These are phyloP conservation scores for Rossbeevera mucosa DNA, from an alignment of 768 basidiomycete genomes.

Conservation along the genomic window DNA sequence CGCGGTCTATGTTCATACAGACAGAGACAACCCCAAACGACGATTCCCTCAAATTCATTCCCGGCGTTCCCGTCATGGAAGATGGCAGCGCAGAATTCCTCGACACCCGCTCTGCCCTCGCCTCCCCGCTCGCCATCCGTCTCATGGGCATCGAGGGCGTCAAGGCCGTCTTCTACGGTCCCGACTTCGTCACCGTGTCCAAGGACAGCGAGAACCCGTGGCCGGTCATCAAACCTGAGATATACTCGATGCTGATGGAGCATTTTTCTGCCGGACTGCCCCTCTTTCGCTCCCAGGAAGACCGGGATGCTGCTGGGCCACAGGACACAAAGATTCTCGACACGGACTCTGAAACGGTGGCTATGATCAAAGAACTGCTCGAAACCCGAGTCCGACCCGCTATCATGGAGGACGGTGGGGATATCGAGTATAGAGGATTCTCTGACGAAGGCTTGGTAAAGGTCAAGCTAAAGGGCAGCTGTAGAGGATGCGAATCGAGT, in stretches of 20 bases:
- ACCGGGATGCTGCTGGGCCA: slow-evolving; percentile 76
- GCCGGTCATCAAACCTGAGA: slow-evolving; percentile 92
- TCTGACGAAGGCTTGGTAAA: slow-evolving; percentile 77
- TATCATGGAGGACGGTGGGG: slow-evolving; percentile 98
- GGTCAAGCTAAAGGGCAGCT: slow-evolving; percentile 94
- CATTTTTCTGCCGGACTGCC: slow-evolving; percentile 89
- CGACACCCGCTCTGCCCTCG: slow-evolving; percentile 77
- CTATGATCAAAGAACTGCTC: slow-evolving; percentile 97
- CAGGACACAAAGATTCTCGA: slow-evolving; percentile 93
- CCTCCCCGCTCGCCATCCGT: slow-evolving; percentile 91
- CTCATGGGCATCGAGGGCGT: slow-evolving; percentile 95
- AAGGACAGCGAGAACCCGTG: slow-evolving; percentile 84
- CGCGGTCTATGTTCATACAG: slow-evolving; percentile 95
- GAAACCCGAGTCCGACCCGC: slow-evolving; percentile 94
- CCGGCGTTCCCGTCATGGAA: slow-evolving; percentile 83
- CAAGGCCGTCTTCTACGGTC: slow-evolving; percentile 86
- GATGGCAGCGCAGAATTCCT: slow-evolving; percentile 92
- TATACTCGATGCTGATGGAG: slow-evolving; percentile 96
- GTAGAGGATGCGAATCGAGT: slow-evolving; percentile 91
- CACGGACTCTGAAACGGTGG: slow-evolving; percentile 92
- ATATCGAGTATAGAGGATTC: slow-evolving; percentile 94
- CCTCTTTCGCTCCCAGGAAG: slow-evolving; percentile 81
- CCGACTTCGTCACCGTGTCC: slow-evolving; percentile 96
- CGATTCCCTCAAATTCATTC: slow-evolving; percentile 97
- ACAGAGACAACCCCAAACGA: slow-evolving; percentile 97